These are phyloP conservation scores for Stipa capillata DNA, from an alignment of 176 grass and related monocot species.

Conservation along the genomic window DNA sequence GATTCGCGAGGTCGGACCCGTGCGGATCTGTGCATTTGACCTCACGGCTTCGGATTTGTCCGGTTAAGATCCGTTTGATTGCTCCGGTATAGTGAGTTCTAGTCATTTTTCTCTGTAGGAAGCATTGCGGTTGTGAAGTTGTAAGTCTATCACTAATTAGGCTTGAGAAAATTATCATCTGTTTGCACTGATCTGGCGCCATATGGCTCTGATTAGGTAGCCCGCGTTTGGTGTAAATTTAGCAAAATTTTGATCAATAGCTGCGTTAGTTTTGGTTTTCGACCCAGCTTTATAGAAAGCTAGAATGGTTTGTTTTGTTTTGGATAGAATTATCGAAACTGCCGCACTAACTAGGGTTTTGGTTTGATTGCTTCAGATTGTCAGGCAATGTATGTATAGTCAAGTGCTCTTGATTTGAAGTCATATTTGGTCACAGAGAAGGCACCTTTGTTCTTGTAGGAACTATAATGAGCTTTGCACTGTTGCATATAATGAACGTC, in stretches of 20 bases:
- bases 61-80: background rate
- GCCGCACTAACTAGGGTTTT: background rate
- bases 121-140: background rate
- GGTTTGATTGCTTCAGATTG: background rate
- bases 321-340: background rate
- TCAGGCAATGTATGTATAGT: background rate
- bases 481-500: background rate
- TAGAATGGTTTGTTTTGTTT: background rate
- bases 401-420: background rate
- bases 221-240: background rate
- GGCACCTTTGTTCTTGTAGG: background rate
- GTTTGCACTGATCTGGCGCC: background rate
- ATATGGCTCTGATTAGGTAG: background rate
- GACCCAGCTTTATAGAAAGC: too few relatives aligned
- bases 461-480: background rate
- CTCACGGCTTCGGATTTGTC: background rate
- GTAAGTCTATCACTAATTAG: background rate
- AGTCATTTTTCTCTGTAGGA: background rate
- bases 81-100: background rate
- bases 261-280: background rate
- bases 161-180: background rate
- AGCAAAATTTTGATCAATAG: background rate
- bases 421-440: background rate
- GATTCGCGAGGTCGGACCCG: background rate
- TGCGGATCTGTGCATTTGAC: slow-evolving; percentile 11